A percentile compares a stretch with the other conserved stretches of the same genome.
phyloP scores from a whole-genome alignment of 345 rosid species.

The Acer campestre region DNA sequence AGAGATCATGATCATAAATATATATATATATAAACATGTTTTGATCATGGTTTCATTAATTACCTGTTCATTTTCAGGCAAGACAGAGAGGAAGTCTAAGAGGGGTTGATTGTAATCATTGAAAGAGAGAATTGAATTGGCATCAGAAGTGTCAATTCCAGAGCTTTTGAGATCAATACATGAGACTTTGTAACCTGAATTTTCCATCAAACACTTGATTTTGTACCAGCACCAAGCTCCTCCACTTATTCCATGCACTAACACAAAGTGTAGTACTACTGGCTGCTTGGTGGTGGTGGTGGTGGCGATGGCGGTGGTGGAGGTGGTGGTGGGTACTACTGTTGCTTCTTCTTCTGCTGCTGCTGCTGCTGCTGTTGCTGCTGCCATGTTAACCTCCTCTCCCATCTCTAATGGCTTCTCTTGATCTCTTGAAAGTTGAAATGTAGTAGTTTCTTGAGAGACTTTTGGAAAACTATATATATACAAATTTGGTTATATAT shows the following conservation, averaged over 20 bases:
- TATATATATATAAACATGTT: not conserved
- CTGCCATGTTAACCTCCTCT: conserved; percentile 33
- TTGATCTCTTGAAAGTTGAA: no score
- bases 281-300: not conserved
- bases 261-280: conserved; percentile 59
- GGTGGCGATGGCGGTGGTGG: not conserved
- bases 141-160: conserved; percentile 59
- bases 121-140: conserved; percentile 52
- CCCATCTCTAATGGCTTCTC: conserved; percentile 31
- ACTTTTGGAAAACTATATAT: no score
- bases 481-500: not conserved
- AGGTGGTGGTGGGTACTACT: not conserved
- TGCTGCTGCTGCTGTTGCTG: not conserved
- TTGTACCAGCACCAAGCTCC: conserved; percentile 99
- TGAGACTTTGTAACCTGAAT: conserved; percentile 67
- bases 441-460: no score
- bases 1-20: not conserved
- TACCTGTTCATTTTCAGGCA: conserved; percentile 69
- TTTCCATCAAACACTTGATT: conserved; percentile 72
- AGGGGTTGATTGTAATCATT: conserved; percentile 82
- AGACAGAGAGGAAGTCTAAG: conserved; percentile 55
- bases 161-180: conserved; percentile 79
- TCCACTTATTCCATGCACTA: conserved; percentile 75
- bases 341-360: not conserved
- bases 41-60: not conserved